phyloP scores from a whole-genome alignment of 768 basidiomycete genomes.

The Sistotremastrum niveocremeum region DNA sequence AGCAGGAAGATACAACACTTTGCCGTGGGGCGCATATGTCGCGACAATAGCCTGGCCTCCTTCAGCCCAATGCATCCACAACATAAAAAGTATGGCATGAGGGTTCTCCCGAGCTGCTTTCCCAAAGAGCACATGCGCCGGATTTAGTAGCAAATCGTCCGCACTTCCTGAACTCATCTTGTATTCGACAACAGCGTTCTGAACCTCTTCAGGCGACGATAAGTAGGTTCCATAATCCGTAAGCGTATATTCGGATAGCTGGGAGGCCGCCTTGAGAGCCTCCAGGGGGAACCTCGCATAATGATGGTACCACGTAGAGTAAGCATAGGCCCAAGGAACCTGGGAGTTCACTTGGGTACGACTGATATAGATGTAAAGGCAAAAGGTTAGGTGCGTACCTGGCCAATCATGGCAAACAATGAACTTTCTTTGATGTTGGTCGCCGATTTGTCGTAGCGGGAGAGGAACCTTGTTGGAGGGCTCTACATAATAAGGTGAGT shows the following conservation, averaged over 20 bases:
- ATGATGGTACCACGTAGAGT: slow-evolving; percentile 48
- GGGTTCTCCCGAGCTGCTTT: too few relatives aligned
- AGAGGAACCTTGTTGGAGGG: slow-evolving; percentile 34
- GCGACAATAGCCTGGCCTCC: too few relatives aligned
- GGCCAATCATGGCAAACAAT: slow-evolving; percentile 36
- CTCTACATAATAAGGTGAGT: slow-evolving; percentile 18
- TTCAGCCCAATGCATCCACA: too few relatives aligned
- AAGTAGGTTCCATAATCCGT: slow-evolving; percentile 39
- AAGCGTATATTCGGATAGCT: slow-evolving; percentile 38
- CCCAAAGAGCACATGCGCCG: slow-evolving; percentile 30
- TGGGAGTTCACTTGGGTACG: slow-evolving; percentile 9
- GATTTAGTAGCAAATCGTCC: slow-evolving; percentile 32
- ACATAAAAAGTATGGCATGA: too few relatives aligned
- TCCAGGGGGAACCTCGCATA: slow-evolving; percentile 39
- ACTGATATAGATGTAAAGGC: not conserved
- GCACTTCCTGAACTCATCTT: slow-evolving; percentile 25
- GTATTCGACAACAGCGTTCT: slow-evolving; percentile 22
- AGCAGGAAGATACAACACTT: too few relatives aligned
- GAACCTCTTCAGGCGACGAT: slow-evolving; percentile 23
- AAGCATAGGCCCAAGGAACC: slow-evolving; percentile 40
- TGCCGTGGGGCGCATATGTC: too few relatives aligned
- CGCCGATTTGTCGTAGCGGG: slow-evolving; percentile 44
- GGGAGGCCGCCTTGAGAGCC: slow-evolving; percentile 33
- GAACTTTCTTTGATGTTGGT: slow-evolving; percentile 45
- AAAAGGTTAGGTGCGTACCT: slow-evolving; percentile 16